Conservation (phyloP, 2,329 filamentous ascomycete species). For the Claviceps pazoutovae region DNA sequence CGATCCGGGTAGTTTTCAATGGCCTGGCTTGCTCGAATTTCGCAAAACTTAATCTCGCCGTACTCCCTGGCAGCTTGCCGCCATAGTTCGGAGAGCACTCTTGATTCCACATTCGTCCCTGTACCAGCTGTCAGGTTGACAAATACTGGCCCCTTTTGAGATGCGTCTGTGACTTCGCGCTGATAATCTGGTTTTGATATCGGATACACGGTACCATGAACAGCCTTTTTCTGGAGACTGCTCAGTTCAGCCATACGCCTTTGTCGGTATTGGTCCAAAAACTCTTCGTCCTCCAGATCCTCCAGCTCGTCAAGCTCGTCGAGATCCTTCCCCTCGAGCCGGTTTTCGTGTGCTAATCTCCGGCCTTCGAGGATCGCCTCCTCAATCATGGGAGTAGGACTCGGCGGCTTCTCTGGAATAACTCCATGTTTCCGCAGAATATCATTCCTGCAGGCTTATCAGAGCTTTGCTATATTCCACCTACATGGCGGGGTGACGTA, state of each 20-base stretch:
- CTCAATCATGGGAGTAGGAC: slow-evolving; percentile 89
- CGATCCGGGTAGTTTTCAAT: slow-evolving; percentile 93
- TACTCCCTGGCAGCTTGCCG: slow-evolving; percentile 69
- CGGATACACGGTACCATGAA: slow-evolving; percentile 85
- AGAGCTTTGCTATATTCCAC: slow-evolving; percentile 8
- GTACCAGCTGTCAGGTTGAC: slow-evolving; percentile 71
- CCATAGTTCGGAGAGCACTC: slow-evolving; percentile 76
- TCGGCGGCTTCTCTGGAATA: slow-evolving; percentile 94
- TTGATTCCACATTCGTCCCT: slow-evolving; percentile 73
- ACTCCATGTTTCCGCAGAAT: slow-evolving; percentile 93
- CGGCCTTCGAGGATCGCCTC: slow-evolving; percentile 80
- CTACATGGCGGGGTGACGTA: slow-evolving; percentile 24
- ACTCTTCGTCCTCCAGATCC: slow-evolving; percentile 87
- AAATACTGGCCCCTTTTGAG: slow-evolving; percentile 51
- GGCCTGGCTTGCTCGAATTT: slow-evolving; percentile 82
- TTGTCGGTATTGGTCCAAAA: slow-evolving; percentile 75
- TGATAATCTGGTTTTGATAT: slow-evolving; percentile 90
- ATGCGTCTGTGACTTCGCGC: slow-evolving; percentile 83
- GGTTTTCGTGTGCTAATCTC: slow-evolving; percentile 75
- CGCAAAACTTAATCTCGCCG: slow-evolving; percentile 93
- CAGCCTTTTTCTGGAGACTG: slow-evolving; percentile 57
- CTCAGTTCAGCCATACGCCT: slow-evolving; percentile 77
- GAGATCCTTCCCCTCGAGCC: slow-evolving; percentile 84
- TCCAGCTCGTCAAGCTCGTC: slow-evolving; percentile 90
- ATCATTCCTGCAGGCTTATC: slow-evolving; percentile 60